These are phyloP conservation scores for Sporormia fimetaria DNA, from an alignment of 495 filamentous ascomycete genomes.

Conservation along the genomic window DNA sequence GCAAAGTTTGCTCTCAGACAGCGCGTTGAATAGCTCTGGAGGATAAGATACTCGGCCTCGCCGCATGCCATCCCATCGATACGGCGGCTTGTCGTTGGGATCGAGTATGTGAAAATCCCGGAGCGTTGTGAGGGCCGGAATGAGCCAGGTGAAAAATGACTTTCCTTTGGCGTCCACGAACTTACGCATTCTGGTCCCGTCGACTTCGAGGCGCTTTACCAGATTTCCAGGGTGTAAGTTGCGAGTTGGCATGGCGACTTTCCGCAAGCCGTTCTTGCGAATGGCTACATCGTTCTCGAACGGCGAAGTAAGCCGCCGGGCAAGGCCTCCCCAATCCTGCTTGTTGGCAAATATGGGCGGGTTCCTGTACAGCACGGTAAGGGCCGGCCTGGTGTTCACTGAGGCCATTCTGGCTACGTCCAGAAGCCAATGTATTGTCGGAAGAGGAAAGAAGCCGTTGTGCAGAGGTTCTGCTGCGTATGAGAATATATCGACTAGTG, in stretches of 20 bases:
- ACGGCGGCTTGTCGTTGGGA: constrained; percentile 44
- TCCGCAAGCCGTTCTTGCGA: too few relatives aligned
- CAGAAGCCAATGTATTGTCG: constrained; percentile 50
- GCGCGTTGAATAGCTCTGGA: constrained; percentile 44
- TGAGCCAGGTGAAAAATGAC: constrained; percentile 34
- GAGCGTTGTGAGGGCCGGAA: constrained; percentile 44
- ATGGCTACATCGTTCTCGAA: too few relatives aligned
- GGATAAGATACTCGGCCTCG: constrained; percentile 51
- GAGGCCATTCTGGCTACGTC: constrained; percentile 50
- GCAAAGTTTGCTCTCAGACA: constrained; percentile 37
- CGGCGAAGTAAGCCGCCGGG: constrained; percentile 38
- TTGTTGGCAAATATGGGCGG: constrained; percentile 49
- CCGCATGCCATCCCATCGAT: constrained; percentile 35
- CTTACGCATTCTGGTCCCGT: constrained; percentile 34
- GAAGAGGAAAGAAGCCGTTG: constrained; percentile 35
- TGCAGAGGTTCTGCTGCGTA: constrained; percentile 52
- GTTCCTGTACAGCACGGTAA: constrained; percentile 59
- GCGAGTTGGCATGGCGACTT: too few relatives aligned
- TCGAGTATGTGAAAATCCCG: constrained; percentile 45
- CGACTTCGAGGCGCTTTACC: constrained; percentile 55
- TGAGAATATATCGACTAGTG: constrained; percentile 58
- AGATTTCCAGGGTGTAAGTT: too few relatives aligned
- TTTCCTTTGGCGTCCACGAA: constrained; percentile 13
- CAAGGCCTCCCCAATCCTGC: constrained; percentile 38
- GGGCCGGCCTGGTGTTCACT: constrained; percentile 58